These are phyloP conservation scores for Glycine tomentella DNA, from an alignment of 306 rosid genomes.

Conservation along the genomic window DNA sequence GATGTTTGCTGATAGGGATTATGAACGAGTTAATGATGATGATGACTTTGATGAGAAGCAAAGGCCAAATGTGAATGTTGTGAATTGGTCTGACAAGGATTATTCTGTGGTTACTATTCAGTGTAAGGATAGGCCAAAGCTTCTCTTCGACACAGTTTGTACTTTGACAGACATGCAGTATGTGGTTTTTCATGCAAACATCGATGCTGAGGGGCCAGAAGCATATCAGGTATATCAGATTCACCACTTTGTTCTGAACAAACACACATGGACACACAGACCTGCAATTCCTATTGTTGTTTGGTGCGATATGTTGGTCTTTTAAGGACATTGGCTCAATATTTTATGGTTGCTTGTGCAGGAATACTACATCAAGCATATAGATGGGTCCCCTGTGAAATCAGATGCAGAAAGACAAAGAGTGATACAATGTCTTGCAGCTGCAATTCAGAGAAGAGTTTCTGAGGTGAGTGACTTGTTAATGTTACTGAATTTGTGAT, in stretches of 20 bases:
- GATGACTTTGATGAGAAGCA: conserved; percentile 66
- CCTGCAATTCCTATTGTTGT: conserved; percentile 25
- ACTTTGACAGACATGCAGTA: conserved; percentile 97
- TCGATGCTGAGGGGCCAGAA: conserved; percentile 88
- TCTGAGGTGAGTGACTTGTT: conserved; percentile 66
- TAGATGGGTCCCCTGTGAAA: conserved; percentile 96
- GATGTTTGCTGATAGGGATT: conserved; percentile 97
- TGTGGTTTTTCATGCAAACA: conserved; percentile 89
- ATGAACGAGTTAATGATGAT: conserved; percentile 62
- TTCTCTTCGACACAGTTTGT: conserved; percentile 90
- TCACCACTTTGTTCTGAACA: conserved; percentile 26
- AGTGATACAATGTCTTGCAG: conserved; percentile 93
- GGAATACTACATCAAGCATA: conserved; percentile 91
- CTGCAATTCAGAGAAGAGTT: conserved; percentile 94
- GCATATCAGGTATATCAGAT: conserved; percentile 77
- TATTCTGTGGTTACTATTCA: conserved; percentile 84
- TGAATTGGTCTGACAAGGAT: conserved; percentile 82
- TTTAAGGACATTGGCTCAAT: conserved; percentile 41
- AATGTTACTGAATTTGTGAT: conserved; percentile 12
- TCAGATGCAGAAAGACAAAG: conserved; percentile 97
- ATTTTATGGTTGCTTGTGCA: conserved; percentile 50
- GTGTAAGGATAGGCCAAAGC: conserved; percentile 90
- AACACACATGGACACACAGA: background rate
- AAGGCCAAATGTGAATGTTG: conserved; percentile 85
- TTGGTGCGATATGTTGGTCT: conserved; percentile 30